A percentile compares a stretch with the other conserved stretches of the same genome.
phyloP scores from a whole-genome alignment of 129 eudicot species.

The Pittosporum tobira region DNA sequence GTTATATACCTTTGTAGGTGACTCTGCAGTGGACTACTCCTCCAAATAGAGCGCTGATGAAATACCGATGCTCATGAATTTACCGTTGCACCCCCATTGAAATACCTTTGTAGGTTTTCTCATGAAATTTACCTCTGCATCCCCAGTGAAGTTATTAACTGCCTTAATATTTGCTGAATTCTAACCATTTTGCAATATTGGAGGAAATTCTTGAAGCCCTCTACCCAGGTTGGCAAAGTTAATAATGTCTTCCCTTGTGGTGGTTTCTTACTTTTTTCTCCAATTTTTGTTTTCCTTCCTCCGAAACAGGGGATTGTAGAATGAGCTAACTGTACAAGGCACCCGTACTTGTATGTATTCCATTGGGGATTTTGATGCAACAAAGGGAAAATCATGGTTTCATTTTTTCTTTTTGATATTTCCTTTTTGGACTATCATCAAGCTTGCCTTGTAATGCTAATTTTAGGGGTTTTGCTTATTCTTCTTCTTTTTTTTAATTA shows the following conservation, averaged over 20 bases:
- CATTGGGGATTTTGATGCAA: neutral
- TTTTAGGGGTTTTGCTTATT: no score
- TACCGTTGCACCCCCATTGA: constrained; percentile 8
- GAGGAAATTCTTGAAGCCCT: neutral
- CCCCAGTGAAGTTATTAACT: neutral
- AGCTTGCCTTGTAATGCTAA: no score
- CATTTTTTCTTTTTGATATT: neutral
- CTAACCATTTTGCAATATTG: neutral
- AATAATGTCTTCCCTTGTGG: constrained; percentile 5
- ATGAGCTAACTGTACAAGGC: neutral
- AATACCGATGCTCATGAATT: constrained; percentile 13
- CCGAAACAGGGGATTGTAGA: neutral
- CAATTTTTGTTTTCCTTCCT: neutral
- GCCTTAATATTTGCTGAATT: neutral
- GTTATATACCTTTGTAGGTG: constrained; percentile 17
- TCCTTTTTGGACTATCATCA: no score
- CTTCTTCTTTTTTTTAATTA: no score
- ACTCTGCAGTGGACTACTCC: constrained; percentile 26
- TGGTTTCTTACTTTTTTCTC: neutral
- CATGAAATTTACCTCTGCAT: neutral
- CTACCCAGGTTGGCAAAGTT: constrained; percentile 18
- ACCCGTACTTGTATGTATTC: neutral
- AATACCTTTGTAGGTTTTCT: neutral
- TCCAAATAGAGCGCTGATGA: constrained; percentile 9
- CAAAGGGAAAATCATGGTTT: neutral